Conservation (phyloP, 2,329 filamentous ascomycete genomes). For the Phoma sp. region DNA sequence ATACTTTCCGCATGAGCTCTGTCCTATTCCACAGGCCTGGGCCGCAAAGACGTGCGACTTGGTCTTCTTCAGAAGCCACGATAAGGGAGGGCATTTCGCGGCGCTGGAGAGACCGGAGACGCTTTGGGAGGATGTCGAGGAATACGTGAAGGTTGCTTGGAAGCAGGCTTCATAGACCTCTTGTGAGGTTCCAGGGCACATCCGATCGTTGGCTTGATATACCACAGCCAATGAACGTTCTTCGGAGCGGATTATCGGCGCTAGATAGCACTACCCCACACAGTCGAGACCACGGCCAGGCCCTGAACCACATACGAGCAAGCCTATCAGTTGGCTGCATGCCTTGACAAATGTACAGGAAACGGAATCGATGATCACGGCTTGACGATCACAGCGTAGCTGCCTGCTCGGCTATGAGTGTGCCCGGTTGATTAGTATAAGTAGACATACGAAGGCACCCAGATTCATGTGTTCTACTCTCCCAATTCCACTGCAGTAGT, state of each 20-base stretch:
- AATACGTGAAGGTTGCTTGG: conserved; percentile 49
- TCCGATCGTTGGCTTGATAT: too few species aligned
- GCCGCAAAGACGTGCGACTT: conserved; percentile 48
- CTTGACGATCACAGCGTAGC: background rate
- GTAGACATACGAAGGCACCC: background rate
- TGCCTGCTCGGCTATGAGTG: background rate
- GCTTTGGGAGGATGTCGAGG: conserved; percentile 54
- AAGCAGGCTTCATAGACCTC: conserved; percentile 7
- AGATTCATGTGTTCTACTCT: too few species aligned
- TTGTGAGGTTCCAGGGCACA: too few species aligned
- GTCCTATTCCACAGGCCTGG: conserved; percentile 50
- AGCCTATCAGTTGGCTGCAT: background rate
- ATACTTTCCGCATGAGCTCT: conserved; percentile 52
- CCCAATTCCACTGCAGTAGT: too few species aligned
- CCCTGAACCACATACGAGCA: background rate
- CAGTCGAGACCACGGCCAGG: background rate
- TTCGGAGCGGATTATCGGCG: background rate
- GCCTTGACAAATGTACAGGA: conserved; percentile 8
- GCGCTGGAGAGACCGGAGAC: conserved; percentile 52
- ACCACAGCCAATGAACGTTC: background rate
- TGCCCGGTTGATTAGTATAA: background rate
- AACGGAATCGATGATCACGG: background rate
- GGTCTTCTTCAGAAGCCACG: conserved; percentile 46
- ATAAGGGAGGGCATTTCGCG: conserved; percentile 56
- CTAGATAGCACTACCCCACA: conserved; percentile 2